A percentile compares a stretch with the other conserved stretches of the same genome.
phyloP scores from a whole-genome alignment of 495 filamentous ascomycete species.

The Penicillium paxilli region DNA sequence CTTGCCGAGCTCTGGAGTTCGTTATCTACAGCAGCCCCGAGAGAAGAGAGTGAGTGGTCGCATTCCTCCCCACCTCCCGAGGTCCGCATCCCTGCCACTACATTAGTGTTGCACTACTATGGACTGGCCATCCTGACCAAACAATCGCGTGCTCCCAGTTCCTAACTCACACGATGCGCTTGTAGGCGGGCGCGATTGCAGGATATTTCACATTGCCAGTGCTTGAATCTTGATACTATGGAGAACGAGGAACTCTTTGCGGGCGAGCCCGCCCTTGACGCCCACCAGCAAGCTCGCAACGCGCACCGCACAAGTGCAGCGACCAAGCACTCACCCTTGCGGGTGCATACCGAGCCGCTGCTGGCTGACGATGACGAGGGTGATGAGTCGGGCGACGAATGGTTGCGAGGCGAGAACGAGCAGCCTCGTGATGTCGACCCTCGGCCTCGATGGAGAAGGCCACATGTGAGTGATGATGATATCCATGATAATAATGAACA shows the following conservation, averaged over 20 bases:
- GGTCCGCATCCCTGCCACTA: not conserved
- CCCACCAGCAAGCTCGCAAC: slow-evolving; percentile 8
- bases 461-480: slow-evolving; percentile 22
- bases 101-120: not conserved
- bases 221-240: too few relatives aligned
- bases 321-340: slow-evolving; percentile 9
- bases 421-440: slow-evolving; percentile 1
- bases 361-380: slow-evolving; percentile 9
- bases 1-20: too few relatives aligned
- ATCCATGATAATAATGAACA: too few relatives aligned
- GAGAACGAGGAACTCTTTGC: slow-evolving; percentile 30
- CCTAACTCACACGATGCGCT: slow-evolving; percentile 1
- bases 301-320: slow-evolving; percentile 1
- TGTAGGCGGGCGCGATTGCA: not conserved
- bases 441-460: slow-evolving; percentile 21
- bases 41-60: not conserved
- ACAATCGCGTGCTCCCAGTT: not conserved
- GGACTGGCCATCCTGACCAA: slow-evolving; percentile 8
- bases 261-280: slow-evolving; percentile 19
- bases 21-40: too few relatives aligned
- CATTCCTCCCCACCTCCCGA: slow-evolving; percentile 1
- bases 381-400: slow-evolving; percentile 10
- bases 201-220: not conserved
- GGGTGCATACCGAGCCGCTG: slow-evolving; percentile 14
- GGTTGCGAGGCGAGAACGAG: slow-evolving; percentile 5